Evolutionary conservation across 495 filamentous ascomycete species (phyloP).

Genomic region (Penicillium soppii): DNA sequence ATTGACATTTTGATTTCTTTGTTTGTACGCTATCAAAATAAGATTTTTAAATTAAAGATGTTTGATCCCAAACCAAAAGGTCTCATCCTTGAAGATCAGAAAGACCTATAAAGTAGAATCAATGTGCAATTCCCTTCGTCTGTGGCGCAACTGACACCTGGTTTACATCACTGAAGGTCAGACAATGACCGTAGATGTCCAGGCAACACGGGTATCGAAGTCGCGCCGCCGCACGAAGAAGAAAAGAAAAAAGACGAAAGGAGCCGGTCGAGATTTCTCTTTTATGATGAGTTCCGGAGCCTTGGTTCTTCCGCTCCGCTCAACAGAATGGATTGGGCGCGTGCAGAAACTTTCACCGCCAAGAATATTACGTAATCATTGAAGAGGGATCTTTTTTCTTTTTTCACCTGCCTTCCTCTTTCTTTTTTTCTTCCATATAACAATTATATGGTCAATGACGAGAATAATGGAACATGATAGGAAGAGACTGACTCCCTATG

Average conservation of each 20-base stretch:
- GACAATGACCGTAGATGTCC: constrained; percentile 33
- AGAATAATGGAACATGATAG: constrained; percentile 57
- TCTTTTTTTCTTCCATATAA: constrained; percentile 23
- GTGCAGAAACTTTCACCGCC: constrained; percentile 3
- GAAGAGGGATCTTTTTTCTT: constrained; percentile 8
- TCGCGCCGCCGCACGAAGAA: constrained; percentile 64
- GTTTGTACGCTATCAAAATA: not conserved
- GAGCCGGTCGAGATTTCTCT: constrained; percentile 24
- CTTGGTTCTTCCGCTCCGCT: constrained; percentile 10
- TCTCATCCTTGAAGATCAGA: constrained; percentile 45
- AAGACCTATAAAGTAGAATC: constrained; percentile 54
- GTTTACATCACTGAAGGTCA: constrained; percentile 40
- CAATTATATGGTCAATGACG: constrained; percentile 52
- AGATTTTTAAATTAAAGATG: constrained; percentile 17
- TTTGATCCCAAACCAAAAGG: constrained; percentile 54
- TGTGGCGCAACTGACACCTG: constrained; percentile 64
- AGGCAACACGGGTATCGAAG: constrained; percentile 56
- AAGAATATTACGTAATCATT: constrained; percentile 9
- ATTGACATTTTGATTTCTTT: not conserved
- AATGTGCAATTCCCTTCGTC: constrained; percentile 60
- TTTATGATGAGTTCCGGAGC: constrained; percentile 2
- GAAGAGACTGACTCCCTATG: constrained; percentile 59
- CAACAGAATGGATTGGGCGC: not conserved
- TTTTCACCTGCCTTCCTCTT: constrained; percentile 9
- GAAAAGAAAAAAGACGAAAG: constrained; percentile 40